Base-by-base conservation (phyloP, 2,329 filamentous ascomycete genomes). In the Sporothrix schenckii region DNA sequence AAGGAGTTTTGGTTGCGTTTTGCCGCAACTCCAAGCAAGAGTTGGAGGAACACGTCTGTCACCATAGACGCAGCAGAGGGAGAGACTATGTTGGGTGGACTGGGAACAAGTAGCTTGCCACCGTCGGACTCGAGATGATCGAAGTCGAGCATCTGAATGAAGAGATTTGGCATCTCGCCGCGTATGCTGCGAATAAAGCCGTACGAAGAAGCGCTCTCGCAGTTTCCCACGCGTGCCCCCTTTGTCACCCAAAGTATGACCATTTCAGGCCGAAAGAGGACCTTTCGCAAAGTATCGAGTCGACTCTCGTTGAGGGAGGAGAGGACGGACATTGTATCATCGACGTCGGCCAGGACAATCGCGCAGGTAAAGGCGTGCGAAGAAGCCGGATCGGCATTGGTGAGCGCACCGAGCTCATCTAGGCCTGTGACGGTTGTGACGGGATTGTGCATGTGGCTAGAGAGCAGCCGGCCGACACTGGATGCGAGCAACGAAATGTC, bases 261-360 rank as follows among this genome's bases (percentile, higher is more conserved):
- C 74, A 77, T 77, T 13, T 75, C 71, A 0, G 78, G 78, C 6
- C 72, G 71, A 27, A 79, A 70, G 0, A 80, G 71, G 0, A 74
- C 68, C 41, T 71, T 74, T 2, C 68, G 68, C 0, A 80, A 69
- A 0, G 49, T 69, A 2, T 76, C 71, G n/a, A 83, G 75, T 0
- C 74, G 72, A 0, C 70, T 50, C 5, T 77, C 74, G 0, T 77
- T 81, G 77, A 83, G 79, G 10, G 69, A 77, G 1, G 77, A 70
- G 60, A 81, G 74, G 16, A 82, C 19, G 0, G 80, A 75, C 24
- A 4, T 10, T 14, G 77, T 70, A 5, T 41, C 47, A 27, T 80
- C 78, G 1, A 83, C 73, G 60, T 83, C 81, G 27, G 74, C 73
- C 2, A 83, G 72, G 3, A 83, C 21, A 16, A 83, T 76, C 4